phyloP scores from a whole-genome alignment of 2,329 filamentous ascomycete genomes.

The Graphiopsis chlorocephala region DNA sequence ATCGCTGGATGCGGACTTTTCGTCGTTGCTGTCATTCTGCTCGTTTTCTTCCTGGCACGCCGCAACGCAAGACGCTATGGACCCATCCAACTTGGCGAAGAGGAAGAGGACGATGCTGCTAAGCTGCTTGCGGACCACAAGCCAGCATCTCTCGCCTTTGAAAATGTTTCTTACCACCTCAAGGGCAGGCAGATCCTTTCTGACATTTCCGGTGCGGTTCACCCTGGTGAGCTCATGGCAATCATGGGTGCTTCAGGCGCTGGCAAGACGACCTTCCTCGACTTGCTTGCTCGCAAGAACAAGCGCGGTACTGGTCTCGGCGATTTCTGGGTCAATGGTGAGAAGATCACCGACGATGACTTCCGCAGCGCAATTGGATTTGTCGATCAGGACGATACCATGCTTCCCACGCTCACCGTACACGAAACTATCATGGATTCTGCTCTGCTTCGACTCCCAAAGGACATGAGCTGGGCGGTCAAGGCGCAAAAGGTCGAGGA shows the following conservation, averaged over 20 bases:
- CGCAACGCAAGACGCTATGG: slow-evolving; percentile 64
- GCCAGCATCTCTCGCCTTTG: slow-evolving; percentile 82
- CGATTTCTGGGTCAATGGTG: slow-evolving; percentile 89
- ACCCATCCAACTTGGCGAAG: slow-evolving; percentile 73
- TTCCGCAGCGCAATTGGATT: slow-evolving; percentile 94
- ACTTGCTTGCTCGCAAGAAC: slow-evolving; percentile 94
- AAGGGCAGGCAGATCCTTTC: slow-evolving; percentile 84
- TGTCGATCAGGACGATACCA: slow-evolving; percentile 96
- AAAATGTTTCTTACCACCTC: slow-evolving; percentile 80
- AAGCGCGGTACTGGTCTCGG: slow-evolving; percentile 79
- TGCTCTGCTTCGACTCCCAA: slow-evolving; percentile 84
- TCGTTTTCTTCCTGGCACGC: slow-evolving; percentile 84
- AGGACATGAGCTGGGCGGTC: slow-evolving; percentile 80
- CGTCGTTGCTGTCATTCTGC: slow-evolving; percentile 78
- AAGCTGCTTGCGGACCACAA: slow-evolving; percentile 91
- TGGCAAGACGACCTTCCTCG: slow-evolving; percentile 94
- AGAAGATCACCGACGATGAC: slow-evolving; percentile 78
- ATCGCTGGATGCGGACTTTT: slow-evolving; percentile 86
- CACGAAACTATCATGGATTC: slow-evolving; percentile 97
- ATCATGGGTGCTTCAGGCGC: slow-evolving; percentile 98
- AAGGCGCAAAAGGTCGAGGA: slow-evolving; percentile 91
- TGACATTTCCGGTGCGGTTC: slow-evolving; percentile 79
- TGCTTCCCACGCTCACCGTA: slow-evolving; percentile 92
- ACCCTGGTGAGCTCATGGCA: slow-evolving; percentile 90
- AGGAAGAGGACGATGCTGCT: slow-evolving; percentile 78